A percentile compares a stretch with the other conserved stretches of the same genome.
These are phyloP conservation scores for Debaryomyces udenii DNA, from an alignment of 1,139 yeast genomes.

Conservation along the genomic window DNA sequence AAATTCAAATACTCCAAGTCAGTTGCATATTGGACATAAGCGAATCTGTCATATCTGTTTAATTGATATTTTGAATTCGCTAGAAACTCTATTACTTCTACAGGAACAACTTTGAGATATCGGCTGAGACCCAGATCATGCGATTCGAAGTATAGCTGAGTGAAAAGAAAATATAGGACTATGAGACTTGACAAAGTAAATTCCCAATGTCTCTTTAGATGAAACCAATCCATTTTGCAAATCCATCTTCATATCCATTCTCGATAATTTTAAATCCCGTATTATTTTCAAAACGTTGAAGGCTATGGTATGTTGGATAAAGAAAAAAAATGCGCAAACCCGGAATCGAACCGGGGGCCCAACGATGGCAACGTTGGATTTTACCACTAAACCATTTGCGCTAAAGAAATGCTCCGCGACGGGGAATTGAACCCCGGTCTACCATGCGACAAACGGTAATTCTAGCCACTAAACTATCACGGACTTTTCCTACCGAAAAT, in stretches of 20 bases:
- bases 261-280: no score
- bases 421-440: conserved; percentile 75
- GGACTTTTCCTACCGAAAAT: conserved; percentile 22
- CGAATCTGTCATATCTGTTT: conserved; percentile 19
- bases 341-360: conserved; percentile 19
- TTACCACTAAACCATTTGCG: conserved; percentile 18
- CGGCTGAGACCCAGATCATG: conserved; percentile 17
- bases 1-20: conserved; percentile 33
- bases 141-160: conserved; percentile 18
- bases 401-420: conserved; percentile 53
- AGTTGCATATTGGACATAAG: conserved; percentile 45
- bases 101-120: conserved; percentile 28
- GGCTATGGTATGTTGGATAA: neutral
- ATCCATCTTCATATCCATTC: no score
- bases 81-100: conserved; percentile 22
- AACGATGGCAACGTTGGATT: conserved; percentile 18
- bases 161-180: conserved; percentile 24
- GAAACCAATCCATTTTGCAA: neutral
- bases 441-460: conserved; percentile 60
- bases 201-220: conserved; percentile 25
- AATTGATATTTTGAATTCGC: conserved; percentile 10
- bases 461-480: conserved; percentile 55
- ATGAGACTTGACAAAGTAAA: conserved; percentile 27
- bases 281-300: no score
- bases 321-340: conserved; percentile 16